phyloP scores from a whole-genome alignment of 2,329 filamentous ascomycete species.

The Sclerotinia sclerotiorum region DNA sequence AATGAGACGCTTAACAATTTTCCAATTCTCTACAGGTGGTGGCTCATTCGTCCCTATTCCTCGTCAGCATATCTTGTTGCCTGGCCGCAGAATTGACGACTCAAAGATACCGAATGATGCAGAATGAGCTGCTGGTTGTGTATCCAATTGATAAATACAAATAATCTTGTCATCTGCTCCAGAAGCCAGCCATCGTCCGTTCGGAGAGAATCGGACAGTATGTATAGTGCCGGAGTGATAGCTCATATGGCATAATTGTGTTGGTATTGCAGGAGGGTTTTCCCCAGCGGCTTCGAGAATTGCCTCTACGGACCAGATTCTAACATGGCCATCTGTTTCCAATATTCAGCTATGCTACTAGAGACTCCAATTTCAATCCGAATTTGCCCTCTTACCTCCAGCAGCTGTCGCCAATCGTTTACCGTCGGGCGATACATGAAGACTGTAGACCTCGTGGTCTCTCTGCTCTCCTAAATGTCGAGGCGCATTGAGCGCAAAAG shows the following conservation, averaged over 20 bases:
- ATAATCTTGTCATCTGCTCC: conserved; percentile 99
- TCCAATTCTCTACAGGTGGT: conserved; percentile 96
- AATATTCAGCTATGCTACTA: conserved; percentile 29
- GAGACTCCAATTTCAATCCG: conserved; percentile 14
- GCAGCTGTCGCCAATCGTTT: conserved; percentile 89
- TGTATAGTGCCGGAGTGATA: conserved; percentile 97
- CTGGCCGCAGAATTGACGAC: conserved; percentile 21
- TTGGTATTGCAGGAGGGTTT: conserved; percentile 67
- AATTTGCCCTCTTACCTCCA: conserved; percentile 61
- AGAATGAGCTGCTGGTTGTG: conserved; percentile 69
- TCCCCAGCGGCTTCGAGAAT: conserved; percentile 78
- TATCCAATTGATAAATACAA: conserved; percentile 89
- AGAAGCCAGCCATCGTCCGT: conserved; percentile 91
- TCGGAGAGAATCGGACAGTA: conserved; percentile 93
- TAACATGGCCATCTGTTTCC: conserved; percentile 80
- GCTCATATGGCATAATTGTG: conserved; percentile 96
- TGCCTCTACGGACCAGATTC: conserved; percentile 95
- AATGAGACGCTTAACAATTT: conserved; percentile 87
- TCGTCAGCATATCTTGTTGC: conserved; percentile 15
- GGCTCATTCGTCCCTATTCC: conserved; percentile 72
- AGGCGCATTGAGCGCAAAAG: conserved; percentile 35
- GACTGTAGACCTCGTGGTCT: conserved; percentile 98
- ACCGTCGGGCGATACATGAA: conserved; percentile 93
- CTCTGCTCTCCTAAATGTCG: conserved; percentile 77
- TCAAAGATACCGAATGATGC: conserved; percentile 70